Percentiles rank a stretch among this genome's conserved stretches.
phyloP scores from a whole-genome alignment of 345 rosid genomes.

The Acer saccharum region DNA sequence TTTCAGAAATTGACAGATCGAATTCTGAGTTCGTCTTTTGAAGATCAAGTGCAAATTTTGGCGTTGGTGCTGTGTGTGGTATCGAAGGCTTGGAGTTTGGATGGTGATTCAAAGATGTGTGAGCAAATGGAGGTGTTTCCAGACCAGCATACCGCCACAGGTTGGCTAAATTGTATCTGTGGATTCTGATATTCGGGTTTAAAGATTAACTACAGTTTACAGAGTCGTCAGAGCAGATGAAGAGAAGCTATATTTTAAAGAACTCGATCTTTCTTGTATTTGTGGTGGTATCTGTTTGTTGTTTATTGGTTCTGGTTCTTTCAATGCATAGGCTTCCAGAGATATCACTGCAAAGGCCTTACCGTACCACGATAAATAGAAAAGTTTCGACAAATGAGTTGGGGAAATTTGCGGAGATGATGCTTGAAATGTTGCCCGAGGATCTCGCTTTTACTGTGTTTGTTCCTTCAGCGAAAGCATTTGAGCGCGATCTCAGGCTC shows the following conservation, averaged over 20 bases:
- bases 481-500: slow-evolving; percentile 58
- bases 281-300: slow-evolving; percentile 48
- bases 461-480: slow-evolving; percentile 64
- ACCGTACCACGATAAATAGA: neutral
- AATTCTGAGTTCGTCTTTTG: neutral
- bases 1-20: neutral
- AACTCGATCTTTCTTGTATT: slow-evolving; percentile 44
- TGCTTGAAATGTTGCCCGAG: slow-evolving; percentile 76
- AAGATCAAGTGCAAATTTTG: neutral
- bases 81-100: neutral
- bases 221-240: slow-evolving; percentile 36
- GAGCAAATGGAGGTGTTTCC: neutral
- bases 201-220: slow-evolving; percentile 2
- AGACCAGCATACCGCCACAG: neutral
- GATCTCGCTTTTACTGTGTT: slow-evolving; percentile 83
- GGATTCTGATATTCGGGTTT: neutral
- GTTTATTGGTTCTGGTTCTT: slow-evolving; percentile 39
- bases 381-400: slow-evolving; percentile 26
- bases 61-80: neutral
- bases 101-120: neutral
- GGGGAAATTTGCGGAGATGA: slow-evolving; percentile 69
- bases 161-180: neutral
- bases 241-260: slow-evolving; percentile 33
- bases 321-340: slow-evolving; percentile 64
- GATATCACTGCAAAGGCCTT: slow-evolving; percentile 25